Evolutionary conservation across 2,329 filamentous ascomycete genomes (phyloP).

Genomic region (Claviceps sp.): DNA sequence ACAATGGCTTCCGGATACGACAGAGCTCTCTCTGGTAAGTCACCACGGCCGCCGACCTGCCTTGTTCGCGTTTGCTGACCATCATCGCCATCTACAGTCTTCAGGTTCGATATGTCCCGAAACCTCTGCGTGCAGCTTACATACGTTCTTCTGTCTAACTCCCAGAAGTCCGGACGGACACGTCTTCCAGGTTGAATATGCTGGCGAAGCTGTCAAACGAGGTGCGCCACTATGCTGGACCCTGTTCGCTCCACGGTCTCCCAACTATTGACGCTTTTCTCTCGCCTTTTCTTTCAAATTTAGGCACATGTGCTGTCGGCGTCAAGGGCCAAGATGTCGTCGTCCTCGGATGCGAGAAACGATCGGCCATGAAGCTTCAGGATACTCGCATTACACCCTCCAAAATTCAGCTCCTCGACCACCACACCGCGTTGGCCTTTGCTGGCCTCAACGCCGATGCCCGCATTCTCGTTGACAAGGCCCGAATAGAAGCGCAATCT

Average conservation of each 20-base stretch:
- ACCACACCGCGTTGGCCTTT: constrained; percentile 92
- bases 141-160: constrained; percentile 27
- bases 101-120: constrained; percentile 44
- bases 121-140: background rate
- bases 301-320: constrained; percentile 92
- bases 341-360: constrained; percentile 95
- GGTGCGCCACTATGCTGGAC: constrained; percentile 37
- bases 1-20: constrained; percentile 90
- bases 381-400: constrained; percentile 98
- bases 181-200: constrained; percentile 99
- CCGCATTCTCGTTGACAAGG: constrained; percentile 95
- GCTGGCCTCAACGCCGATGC: constrained; percentile 96
- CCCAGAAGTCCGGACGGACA: constrained; percentile 76
- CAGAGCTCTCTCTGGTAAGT: constrained; percentile 92
- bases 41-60: constrained; percentile 7
- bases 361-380: constrained; percentile 98
- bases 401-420: constrained; percentile 93
- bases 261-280: constrained; percentile 5
- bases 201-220: constrained; percentile 95
- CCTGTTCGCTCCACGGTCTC: constrained; percentile 6
- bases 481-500: constrained; percentile 90
- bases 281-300: background rate
- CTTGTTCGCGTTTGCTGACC: background rate
- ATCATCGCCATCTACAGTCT: constrained; percentile 51
- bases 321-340: constrained; percentile 93